Percentiles rank a stretch among this genome's conserved stretches.
These are phyloP conservation scores for Marasmius fiardii DNA, from an alignment of 1,284 basidiomycete genomes.

Conservation along the genomic window DNA sequence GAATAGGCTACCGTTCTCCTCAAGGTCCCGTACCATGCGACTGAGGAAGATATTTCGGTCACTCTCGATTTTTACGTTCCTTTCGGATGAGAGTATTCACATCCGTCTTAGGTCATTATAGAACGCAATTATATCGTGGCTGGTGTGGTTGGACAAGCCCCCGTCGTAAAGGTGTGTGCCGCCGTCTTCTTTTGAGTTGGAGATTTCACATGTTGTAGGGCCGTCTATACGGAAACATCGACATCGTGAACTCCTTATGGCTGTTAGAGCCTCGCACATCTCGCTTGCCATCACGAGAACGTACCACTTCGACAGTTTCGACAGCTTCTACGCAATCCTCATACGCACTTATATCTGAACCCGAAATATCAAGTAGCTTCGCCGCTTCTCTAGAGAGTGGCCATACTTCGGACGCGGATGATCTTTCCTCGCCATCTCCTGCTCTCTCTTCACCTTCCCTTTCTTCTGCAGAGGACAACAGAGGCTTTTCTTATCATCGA, in stretches of 20 bases:
- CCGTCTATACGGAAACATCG: constrained; percentile 63
- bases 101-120: constrained; percentile 52
- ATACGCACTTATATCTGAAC: constrained; percentile 73
- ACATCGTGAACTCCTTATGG: constrained; percentile 64
- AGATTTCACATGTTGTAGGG: constrained; percentile 42
- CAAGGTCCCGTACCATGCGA: constrained; percentile 65
- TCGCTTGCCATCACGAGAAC: constrained; percentile 52
- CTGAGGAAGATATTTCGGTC: constrained; percentile 68
- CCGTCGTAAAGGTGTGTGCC: constrained; percentile 62
- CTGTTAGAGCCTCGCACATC: constrained; percentile 66
- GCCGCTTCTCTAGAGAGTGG: constrained; percentile 73
- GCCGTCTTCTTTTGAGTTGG: constrained; percentile 5
- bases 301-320: constrained; percentile 70
- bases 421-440: constrained; percentile 47
- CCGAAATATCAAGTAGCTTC: constrained; percentile 77
- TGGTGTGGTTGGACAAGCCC: constrained; percentile 61
- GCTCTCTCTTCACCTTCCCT: constrained; percentile 52
- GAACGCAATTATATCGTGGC: constrained; percentile 69
- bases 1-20: constrained; percentile 72
- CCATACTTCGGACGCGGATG: constrained; percentile 66
- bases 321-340: constrained; percentile 71
- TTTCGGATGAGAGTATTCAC: neutral
- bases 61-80: constrained; percentile 19
- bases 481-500: constrained; percentile 14
- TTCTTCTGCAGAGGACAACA: constrained; percentile 21